phyloP scores from a whole-genome alignment of 1,284 basidiomycete species.

The Afroboletus lepidellus region DNA sequence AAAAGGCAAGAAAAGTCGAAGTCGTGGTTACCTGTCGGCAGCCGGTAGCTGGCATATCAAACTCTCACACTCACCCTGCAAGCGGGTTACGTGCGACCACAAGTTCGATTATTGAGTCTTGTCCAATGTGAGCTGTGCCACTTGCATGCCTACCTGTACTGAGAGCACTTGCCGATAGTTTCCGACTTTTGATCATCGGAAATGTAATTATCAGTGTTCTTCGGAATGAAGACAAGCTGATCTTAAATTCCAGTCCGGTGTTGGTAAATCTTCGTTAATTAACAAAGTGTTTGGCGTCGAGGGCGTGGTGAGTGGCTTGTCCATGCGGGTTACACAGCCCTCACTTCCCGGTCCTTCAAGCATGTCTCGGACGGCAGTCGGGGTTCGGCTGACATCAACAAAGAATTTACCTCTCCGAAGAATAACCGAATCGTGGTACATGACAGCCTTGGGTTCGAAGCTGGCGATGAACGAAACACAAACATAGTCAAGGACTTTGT shows the following conservation, averaged over 20 bases:
- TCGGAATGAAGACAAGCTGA: not conserved
- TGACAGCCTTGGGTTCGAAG: conserved; percentile 22
- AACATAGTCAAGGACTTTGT: conserved; percentile 8
- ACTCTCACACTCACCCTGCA: not conserved
- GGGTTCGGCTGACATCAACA: conserved; percentile 7
- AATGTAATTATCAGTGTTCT: conserved; percentile 6
- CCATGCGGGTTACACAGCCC: not conserved
- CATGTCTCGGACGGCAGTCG: not conserved
- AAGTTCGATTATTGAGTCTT: not conserved
- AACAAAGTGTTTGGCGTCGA: conserved; percentile 13
- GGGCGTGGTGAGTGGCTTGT: conserved; percentile 9
- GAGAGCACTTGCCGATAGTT: conserved; percentile 2
- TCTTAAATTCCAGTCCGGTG: conserved; percentile 12
- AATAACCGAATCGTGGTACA: conserved; percentile 19
- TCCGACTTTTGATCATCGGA: conserved; percentile 2
- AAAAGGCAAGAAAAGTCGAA: conserved; percentile 9
- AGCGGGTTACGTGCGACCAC: not conserved
- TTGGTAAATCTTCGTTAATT: conserved; percentile 19
- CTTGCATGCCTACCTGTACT: not conserved
- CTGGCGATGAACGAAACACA: conserved; percentile 11
- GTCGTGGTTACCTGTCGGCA: conserved; percentile 8
- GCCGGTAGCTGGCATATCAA: not conserved
- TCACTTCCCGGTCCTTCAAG: conserved; percentile 2
- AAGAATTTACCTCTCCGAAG: not conserved
- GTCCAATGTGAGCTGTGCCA: conserved; percentile 6